Conservation (phyloP, 2,329 filamentous ascomycete genomes). For the Aspergillus ochraceus region DNA sequence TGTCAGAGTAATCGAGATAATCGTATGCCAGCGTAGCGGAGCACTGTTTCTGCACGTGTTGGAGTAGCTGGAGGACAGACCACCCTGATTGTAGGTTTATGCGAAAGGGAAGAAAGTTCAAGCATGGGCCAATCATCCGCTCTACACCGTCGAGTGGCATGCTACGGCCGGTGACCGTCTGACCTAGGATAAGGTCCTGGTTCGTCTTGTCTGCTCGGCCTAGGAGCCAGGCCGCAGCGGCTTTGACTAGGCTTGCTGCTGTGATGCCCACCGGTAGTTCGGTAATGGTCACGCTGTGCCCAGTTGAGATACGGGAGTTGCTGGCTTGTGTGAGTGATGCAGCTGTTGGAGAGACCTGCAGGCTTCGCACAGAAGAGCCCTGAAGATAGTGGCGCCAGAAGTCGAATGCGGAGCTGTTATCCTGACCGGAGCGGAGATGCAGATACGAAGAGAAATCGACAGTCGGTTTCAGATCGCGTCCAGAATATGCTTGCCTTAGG, state of each 20-base stretch:
- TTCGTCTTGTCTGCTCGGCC: background rate
- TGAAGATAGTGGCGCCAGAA: background rate
- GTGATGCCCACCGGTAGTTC: conserved; percentile 3
- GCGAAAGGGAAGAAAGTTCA: conserved; percentile 10
- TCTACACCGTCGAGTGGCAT: conserved; percentile 4
- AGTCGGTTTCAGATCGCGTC: background rate
- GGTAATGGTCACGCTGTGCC: background rate
- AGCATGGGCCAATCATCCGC: conserved; percentile 6
- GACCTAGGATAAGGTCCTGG: conserved; percentile 10
- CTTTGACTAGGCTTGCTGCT: conserved; percentile 8
- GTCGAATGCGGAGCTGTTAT: background rate
- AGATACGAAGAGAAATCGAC: background rate
- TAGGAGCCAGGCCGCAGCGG: conserved; percentile 1
- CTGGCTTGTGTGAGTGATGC: background rate
- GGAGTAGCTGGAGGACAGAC: conserved; percentile 4
- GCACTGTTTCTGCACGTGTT: conserved; percentile 7
- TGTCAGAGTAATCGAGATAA: background rate
- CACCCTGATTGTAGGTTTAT: background rate
- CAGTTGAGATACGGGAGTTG: background rate
- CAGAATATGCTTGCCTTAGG: background rate
- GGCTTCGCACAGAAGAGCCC: background rate
- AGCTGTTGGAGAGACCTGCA: too few relatives aligned
- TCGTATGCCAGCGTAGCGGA: conserved; percentile 4
- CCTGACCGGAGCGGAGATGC: background rate
- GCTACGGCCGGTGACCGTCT: conserved; percentile 10